Percentiles rank a stretch among this genome's conserved stretches.
Conservation (phyloP, 2,329 filamentous ascomycete species). For the Cryphonectria carpinicola region DNA sequence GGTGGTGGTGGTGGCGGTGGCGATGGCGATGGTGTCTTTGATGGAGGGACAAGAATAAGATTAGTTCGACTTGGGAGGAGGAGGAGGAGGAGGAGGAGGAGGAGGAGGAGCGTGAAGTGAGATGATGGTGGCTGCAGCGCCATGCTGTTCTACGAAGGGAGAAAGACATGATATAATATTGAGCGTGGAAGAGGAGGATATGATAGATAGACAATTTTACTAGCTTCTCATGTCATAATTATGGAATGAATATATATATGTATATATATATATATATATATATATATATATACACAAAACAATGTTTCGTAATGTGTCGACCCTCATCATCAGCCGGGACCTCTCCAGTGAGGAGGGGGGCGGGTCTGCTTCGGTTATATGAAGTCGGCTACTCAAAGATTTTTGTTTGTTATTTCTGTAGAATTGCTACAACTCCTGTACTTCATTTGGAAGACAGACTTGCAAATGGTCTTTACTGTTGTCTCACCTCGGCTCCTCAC, state of each 20-base stretch:
- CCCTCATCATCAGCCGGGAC: not conserved
- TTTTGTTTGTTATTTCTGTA: not conserved
- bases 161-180: conserved; percentile 14
- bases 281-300: no score
- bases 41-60: no score
- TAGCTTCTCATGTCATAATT: not conserved
- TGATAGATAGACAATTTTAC: not conserved
- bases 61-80: not conserved
- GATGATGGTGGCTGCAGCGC: conserved; percentile 6
- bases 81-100: no score
- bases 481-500: conserved; percentile 1
- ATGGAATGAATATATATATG: not conserved
- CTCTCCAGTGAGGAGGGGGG: not conserved
- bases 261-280: no score
- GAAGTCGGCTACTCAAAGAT: conserved; percentile 8
- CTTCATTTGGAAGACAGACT: not conserved
- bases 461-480: not conserved
- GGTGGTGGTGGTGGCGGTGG: conserved; percentile 37
- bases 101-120: not conserved
- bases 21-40: conserved; percentile 29
- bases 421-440: no score
- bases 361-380: conserved; percentile 11
- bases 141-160: not conserved
- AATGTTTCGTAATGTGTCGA: not conserved
- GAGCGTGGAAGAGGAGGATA: not conserved